These are phyloP conservation scores for Leptodermis oblonga DNA, from an alignment of 257 asterid genomes.

Conservation along the genomic window DNA sequence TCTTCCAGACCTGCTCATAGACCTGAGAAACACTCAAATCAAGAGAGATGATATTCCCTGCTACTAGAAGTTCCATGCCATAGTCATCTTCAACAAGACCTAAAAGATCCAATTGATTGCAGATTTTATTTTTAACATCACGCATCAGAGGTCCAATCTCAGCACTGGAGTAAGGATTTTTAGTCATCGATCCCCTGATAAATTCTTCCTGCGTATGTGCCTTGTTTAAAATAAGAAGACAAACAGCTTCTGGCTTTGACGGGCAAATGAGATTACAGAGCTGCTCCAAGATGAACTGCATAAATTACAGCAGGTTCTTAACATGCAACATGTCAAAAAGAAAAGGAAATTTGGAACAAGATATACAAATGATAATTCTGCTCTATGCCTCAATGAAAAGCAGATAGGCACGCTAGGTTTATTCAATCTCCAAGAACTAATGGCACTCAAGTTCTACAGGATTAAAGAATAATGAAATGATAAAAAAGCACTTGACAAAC, in stretches of 20 bases:
- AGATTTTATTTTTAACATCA: slow-evolving; percentile 97
- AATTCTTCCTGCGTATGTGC: slow-evolving; percentile 98
- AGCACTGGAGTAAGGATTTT: slow-evolving; percentile 95
- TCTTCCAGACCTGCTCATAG: slow-evolving; percentile 97
- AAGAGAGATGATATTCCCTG: slow-evolving; percentile 93
- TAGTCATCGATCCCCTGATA: slow-evolving; percentile 99
- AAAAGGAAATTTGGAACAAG: neutral
- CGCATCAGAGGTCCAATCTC: slow-evolving; percentile 99
- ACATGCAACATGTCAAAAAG: neutral
- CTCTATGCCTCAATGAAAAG: neutral
- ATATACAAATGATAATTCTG: neutral
- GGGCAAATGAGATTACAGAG: slow-evolving; percentile 97
- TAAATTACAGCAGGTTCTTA: neutral
- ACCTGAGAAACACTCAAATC: slow-evolving; percentile 92
- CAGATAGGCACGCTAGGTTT: neutral
- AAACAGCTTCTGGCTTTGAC: slow-evolving; percentile 82
- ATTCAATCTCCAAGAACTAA: neutral
- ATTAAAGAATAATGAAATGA: neutral
- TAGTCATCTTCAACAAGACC: slow-evolving; percentile 95
- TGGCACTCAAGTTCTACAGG: neutral
- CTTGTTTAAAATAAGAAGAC: slow-evolving; percentile 80
- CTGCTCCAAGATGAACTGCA: slow-evolving; percentile 98
- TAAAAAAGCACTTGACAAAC: neutral
- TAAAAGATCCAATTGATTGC: slow-evolving; percentile 95
- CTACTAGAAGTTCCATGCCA: slow-evolving; percentile 96